Percentiles rank a stretch among this genome's conserved stretches.
Conservation (phyloP, 345 rosid species). For the Xanthoceras sorbifolium region DNA sequence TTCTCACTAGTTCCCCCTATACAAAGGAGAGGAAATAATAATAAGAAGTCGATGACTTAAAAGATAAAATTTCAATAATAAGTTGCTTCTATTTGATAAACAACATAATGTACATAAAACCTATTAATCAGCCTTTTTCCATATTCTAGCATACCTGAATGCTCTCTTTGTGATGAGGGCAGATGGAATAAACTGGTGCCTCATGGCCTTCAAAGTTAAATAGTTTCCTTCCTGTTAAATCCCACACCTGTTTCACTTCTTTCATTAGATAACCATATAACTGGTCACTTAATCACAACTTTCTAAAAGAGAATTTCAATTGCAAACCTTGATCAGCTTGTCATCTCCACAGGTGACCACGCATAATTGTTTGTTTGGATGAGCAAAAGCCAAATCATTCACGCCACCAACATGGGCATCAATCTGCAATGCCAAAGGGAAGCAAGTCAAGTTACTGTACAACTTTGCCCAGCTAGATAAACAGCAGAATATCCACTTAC, state of each 20-base stretch:
- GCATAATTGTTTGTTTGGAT: slow-evolving; percentile 75
- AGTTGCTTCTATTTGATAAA: not conserved
- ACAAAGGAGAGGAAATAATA: not conserved
- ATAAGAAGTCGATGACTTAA: not conserved
- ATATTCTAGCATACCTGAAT: slow-evolving; percentile 60
- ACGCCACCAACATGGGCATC: slow-evolving; percentile 87
- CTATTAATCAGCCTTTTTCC: not conserved
- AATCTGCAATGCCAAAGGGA: slow-evolving; percentile 49
- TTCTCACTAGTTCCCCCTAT: not conserved
- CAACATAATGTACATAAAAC: not conserved
- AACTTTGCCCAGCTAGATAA: slow-evolving; percentile 7
- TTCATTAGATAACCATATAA: slow-evolving; percentile 27
- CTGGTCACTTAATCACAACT: slow-evolving; percentile 14
- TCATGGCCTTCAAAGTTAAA: slow-evolving; percentile 86
- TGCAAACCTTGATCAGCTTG: slow-evolving; percentile 73
- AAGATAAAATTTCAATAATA: not conserved
- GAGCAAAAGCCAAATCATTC: slow-evolving; percentile 87
- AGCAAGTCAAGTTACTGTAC: slow-evolving; percentile 18
- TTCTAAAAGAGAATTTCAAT: not conserved
- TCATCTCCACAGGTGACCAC: slow-evolving; percentile 95
- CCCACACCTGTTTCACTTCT: slow-evolving; percentile 78
- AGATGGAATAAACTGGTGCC: slow-evolving; percentile 81
- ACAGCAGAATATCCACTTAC: slow-evolving; percentile 31
- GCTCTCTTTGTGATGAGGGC: slow-evolving; percentile 88
- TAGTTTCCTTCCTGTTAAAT: slow-evolving; percentile 54